Evolutionary conservation across 352 stramenopile species (phyloP), one percentile per base, ranked within the genome.

Genomic region (Globisporangium spiculum): DNA sequence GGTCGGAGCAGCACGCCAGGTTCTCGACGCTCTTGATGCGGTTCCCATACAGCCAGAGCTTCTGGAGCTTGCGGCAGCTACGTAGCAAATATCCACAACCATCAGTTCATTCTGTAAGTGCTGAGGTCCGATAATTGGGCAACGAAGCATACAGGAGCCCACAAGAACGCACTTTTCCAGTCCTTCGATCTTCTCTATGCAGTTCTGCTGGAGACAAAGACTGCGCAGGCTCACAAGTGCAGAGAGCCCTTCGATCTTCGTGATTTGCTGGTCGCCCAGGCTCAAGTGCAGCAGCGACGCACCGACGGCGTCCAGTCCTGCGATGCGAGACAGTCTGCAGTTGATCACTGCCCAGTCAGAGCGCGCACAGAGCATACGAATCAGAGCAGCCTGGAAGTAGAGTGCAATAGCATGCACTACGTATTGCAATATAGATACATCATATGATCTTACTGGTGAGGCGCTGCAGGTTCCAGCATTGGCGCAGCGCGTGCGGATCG

Each of bases 201-300:
- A 68, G 69, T 97, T 97, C 52, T 93, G 80, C 46, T 97, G 88
- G 14, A 97, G 73, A 68, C 88, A 94, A 2, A 97, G 65, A 65
- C 82, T 70, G 5, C 85, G 76, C 24, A 97, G 70, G 38, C 91
- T 75, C 14, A 81, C 79, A 24, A 97, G 73, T 30, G 75, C 62
- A 26, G 70, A 65, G 22, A 97, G 75, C 0, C 75, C 74, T 50
- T 78, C 77, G 22, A 97, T 89, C 5, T 60, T 58, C 26, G 69
- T 73, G 52, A 96, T 75, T 44, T 73, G 59, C 65, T 97, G 90
- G 67, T 91, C 82, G 55, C 74, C 83, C 32, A 97, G 79, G 63
- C 82, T 93, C 54, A 97, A 78, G 50, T 92, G 77, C 52, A 93
- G 71, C 8, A 97, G 77, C 26, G 91, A 88, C 24, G 70, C 67